Evolutionary conservation across 108 stramenopile species (phyloP).

Genomic region (Phaeodactylum tricornutum): DNA sequence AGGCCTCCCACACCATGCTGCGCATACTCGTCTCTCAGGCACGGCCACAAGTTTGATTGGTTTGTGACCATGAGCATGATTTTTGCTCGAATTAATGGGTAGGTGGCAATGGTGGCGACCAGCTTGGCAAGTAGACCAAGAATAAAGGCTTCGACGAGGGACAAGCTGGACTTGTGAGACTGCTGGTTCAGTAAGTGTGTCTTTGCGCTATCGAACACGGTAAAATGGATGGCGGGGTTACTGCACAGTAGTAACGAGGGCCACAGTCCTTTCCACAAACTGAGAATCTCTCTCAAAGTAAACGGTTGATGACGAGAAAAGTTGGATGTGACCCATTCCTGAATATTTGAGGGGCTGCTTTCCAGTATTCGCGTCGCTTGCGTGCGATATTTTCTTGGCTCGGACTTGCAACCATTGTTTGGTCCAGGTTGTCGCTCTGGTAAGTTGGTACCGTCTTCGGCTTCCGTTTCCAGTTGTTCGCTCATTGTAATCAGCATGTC

Average conservation of each 20-base stretch:
- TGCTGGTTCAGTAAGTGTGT: conserved; percentile 14
- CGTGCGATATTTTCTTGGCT: too few relatives aligned
- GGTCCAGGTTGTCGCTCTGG: too few relatives aligned
- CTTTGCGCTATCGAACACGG: conserved; percentile 79
- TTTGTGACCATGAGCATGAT: conserved; percentile 75
- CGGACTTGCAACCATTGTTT: too few relatives aligned
- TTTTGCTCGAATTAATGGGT: conserved; percentile 91
- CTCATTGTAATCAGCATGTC: too few relatives aligned
- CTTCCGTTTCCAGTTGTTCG: too few relatives aligned
- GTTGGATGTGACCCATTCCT: too few relatives aligned
- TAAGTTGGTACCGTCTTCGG: too few relatives aligned
- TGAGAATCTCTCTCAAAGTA: neutral
- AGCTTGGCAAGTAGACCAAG: conserved; percentile 74
- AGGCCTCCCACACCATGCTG: conserved; percentile 39
- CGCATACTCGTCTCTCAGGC: conserved; percentile 31
- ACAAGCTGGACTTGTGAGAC: conserved; percentile 8
- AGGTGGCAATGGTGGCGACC: conserved; percentile 85
- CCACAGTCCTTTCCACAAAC: conserved; percentile 79
- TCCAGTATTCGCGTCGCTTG: too few relatives aligned
- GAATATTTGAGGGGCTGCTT: too few relatives aligned
- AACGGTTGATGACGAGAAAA: too few relatives aligned
- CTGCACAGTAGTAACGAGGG: conserved; percentile 83
- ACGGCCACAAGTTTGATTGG: conserved; percentile 9
- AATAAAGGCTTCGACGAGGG: conserved; percentile 65
- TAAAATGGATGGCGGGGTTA: conserved; percentile 93